Evolutionary conservation across 169 alveolate species (phyloP).

Genomic region (Plasmodium cynomolgi): DNA sequence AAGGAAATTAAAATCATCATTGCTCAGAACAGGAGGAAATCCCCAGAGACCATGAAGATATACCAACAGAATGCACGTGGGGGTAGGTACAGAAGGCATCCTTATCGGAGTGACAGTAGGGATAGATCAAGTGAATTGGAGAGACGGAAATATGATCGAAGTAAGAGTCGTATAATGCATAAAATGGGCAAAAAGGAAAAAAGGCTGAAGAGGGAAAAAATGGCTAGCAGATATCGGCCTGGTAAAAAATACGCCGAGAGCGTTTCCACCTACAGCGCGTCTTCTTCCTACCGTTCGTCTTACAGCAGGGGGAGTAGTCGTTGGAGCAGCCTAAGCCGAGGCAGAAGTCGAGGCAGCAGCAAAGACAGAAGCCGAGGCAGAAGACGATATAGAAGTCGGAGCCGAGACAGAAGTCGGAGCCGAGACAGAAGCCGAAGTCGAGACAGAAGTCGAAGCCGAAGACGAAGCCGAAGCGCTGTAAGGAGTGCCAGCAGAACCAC

Average conservation of each 20-base stretch:
- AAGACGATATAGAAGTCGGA: background rate
- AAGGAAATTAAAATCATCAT: conserved; percentile 87
- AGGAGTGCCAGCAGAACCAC: background rate
- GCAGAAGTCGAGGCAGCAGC: background rate
- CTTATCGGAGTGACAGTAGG: background rate
- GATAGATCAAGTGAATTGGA: background rate
- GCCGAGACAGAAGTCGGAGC: background rate
- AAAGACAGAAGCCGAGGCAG: background rate
- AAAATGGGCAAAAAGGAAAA: background rate
- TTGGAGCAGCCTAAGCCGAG: background rate
- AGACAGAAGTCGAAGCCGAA: background rate
- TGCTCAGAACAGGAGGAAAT: conserved; percentile 93
- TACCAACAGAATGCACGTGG: conserved; percentile 49
- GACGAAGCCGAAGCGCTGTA: background rate
- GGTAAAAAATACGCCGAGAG: conserved; percentile 11
- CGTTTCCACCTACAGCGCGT: conserved; percentile 6
- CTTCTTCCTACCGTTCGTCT: conserved; percentile 23
- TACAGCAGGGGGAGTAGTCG: background rate
- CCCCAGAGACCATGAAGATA: conserved; percentile 90
- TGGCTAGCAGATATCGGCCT: background rate
- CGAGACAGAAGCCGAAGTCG: background rate
- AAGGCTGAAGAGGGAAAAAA: background rate
- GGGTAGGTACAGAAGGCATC: conserved; percentile 9
- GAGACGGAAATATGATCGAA: background rate
- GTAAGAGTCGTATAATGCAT: background rate